Evolutionary conservation across 768 basidiomycete species (phyloP), one percentile per base, ranked within the genome.

Genomic region (Lentinula detonsa): DNA sequence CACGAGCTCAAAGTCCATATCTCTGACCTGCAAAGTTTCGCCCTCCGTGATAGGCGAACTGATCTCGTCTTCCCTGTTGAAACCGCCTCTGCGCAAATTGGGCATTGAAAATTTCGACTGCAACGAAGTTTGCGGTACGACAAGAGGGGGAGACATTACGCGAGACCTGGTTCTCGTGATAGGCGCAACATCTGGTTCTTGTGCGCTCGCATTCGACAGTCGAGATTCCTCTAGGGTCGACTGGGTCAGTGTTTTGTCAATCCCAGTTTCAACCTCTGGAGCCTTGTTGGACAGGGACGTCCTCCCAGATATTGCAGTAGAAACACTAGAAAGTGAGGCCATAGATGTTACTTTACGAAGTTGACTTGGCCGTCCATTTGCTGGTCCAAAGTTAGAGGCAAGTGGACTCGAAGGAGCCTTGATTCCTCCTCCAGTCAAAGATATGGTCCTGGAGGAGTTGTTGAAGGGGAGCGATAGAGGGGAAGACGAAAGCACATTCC

Each of bases 1-100:
- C 37, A 93, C 78, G 13, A 92, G 81, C 73, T 91, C 88, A 64
- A 93, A 93, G 65, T 92, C 90, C 78, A 86, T 87, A 68, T 92
- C 87, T 68, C 89, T 76, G 7, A 92, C 87, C 59, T 93, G 90
- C 5, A 91, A 78, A 1, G 82, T 84, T 65, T 88, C 83, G 43
- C 81, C 77, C 28, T 70, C 73, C 56, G 62, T 66, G 7, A 69
- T 67, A 5, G 57, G 60, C 5, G 71, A 69, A 2, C 57, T 63
- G 4, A 67, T 55, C 54, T 65, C 69, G 13, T 78, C 76, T 53
- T 73, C 73, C 23, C 74, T 70, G 62, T 70, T 75, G 40, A 67
- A 65, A 53, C 23, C 43, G 11, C 74, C 77, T n/a, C 82, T 72
- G 13, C 86, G 79, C 5, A 91, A 75, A 53, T 82, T 85, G 1